Evolutionary conservation across 2,329 filamentous ascomycete species (phyloP).

Genomic region (Phymatotrichopsis omnivora): DNA sequence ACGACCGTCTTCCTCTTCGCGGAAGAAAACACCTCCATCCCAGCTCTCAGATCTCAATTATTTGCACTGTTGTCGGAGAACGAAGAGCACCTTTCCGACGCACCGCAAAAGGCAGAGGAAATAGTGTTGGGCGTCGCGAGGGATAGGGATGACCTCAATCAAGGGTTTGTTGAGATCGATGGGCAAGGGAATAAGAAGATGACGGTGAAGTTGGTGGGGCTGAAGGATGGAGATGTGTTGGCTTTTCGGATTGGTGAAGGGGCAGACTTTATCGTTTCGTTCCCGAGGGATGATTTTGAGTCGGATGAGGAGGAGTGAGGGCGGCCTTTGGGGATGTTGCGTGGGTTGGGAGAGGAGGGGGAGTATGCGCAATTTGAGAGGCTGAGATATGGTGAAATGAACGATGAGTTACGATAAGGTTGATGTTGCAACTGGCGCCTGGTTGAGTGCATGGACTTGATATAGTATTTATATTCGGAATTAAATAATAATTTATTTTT

Average conservation of each 20-base stretch:
- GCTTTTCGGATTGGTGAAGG: conserved; percentile 16
- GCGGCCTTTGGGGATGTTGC: too few relatives aligned
- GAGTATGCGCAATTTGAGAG: too few relatives aligned
- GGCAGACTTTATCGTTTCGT: conserved; percentile 16
- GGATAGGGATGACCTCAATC: conserved; percentile 15
- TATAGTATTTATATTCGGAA: too few relatives aligned
- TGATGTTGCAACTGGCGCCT: too few relatives aligned
- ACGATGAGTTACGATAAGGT: too few relatives aligned
- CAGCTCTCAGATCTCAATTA: conserved; percentile 16
- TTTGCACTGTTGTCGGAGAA: conserved; percentile 19
- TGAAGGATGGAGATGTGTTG: conserved; percentile 18
- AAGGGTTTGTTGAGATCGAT: conserved; percentile 17
- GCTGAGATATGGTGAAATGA: too few relatives aligned
- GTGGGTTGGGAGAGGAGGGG: too few relatives aligned
- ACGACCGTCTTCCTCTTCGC: conserved; percentile 23
- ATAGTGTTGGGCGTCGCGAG: conserved; percentile 19
- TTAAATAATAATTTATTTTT: too few relatives aligned
- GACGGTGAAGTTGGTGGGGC: conserved; percentile 20
- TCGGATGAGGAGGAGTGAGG: too few relatives aligned
- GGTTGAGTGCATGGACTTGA: too few relatives aligned
- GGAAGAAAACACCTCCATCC: conserved; percentile 18
- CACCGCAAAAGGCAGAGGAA: conserved; percentile 16
- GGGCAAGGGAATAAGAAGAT: conserved; percentile 21
- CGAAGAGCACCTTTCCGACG: conserved; percentile 19
- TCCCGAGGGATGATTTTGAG: conserved; percentile 21